These are phyloP conservation scores for Boletus speciosus DNA, from an alignment of 768 basidiomycete genomes.

Conservation along the genomic window DNA sequence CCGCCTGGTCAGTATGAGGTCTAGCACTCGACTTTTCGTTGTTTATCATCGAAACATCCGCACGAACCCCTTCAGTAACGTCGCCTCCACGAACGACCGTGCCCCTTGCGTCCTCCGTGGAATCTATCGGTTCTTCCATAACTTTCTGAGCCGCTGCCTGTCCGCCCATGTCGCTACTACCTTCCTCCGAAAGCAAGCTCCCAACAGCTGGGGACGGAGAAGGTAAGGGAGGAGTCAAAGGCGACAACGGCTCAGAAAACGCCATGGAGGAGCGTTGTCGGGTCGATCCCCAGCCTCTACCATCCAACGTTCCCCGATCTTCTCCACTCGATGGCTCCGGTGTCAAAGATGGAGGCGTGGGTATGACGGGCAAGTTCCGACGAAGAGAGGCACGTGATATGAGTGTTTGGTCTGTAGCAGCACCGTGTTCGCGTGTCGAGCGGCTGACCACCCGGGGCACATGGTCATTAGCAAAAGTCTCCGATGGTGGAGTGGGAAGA, in stretches of 20 bases:
- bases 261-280: not conserved
- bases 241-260: not conserved
- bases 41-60: not conserved
- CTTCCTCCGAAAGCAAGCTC: not conserved
- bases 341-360: slow-evolving; percentile 3
- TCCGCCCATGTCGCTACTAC: not conserved
- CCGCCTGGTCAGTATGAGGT: not conserved
- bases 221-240: slow-evolving; percentile 3
- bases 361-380: not conserved
- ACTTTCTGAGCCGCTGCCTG: not conserved
- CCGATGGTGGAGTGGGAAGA: slow-evolving; percentile 9
- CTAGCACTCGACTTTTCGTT: not conserved
- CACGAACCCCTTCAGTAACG: not conserved
- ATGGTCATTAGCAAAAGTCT: not conserved
- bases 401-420: not conserved
- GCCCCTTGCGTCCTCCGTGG: not conserved
- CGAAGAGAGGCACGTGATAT: not conserved
- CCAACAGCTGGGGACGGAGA: not conserved
- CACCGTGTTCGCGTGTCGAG: not conserved
- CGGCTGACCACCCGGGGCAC: not conserved
- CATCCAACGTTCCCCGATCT: not conserved
- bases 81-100: not conserved
- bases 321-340: not conserved
- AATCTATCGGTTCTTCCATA: not conserved
- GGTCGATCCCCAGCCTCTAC: not conserved